Base-by-base conservation (phyloP, 208 protist genomes). In the Crithidia bombi region DNA sequence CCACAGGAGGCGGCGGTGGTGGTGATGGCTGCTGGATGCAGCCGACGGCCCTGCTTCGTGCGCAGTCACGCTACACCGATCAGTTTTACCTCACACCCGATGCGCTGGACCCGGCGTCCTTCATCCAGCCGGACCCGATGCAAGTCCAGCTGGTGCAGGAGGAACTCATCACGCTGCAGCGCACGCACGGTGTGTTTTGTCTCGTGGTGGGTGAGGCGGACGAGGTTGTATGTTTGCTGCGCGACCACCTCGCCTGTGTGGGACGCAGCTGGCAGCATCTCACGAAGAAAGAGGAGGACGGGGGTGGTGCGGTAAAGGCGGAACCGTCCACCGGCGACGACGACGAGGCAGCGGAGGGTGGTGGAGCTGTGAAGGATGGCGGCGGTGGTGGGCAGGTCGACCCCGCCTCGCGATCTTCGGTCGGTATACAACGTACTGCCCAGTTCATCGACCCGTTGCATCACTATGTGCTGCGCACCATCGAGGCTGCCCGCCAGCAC, bases 131-230 rank as follows among this genome's bases (percentile, higher is more conserved):
- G 4, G 82, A 80, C 62, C 33, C 77, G 32, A 77, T 79, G 69
- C 79, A 92, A 25, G 69, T 55, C 26, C 82, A 79, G 56, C 41
- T 91, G 46, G 85, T 93, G 66, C 87, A 89, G 67, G 87, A 93
- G 65, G 90, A 93, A 67, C 70, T 95, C 25, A 79, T 90, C 19
- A 79, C 74, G 10, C 74, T 95, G 28, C 73, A 81, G 30, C 38
- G 52, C 17, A 52, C 76, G 19, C 82, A 96, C 73, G 85, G 82
- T 46, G 63, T 63, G 28, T 90, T 87, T 49, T 84, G 86, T 17
- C 55, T 85, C 17, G 36, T 96, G 23, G 76, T 92, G 6, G 91
- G 91, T 6, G 87, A 93, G 51, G 87, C 82, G n/a, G 88, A 96
- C 63, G 79, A 91, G 54, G 75, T 96, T 11, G n/a, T 85, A n/a